A percentile compares a stretch with the other conserved stretches of the same genome.
Evolutionary conservation across 2,329 filamentous ascomycete species (phyloP).

Genomic region (Hymenoscyphus scutula): DNA sequence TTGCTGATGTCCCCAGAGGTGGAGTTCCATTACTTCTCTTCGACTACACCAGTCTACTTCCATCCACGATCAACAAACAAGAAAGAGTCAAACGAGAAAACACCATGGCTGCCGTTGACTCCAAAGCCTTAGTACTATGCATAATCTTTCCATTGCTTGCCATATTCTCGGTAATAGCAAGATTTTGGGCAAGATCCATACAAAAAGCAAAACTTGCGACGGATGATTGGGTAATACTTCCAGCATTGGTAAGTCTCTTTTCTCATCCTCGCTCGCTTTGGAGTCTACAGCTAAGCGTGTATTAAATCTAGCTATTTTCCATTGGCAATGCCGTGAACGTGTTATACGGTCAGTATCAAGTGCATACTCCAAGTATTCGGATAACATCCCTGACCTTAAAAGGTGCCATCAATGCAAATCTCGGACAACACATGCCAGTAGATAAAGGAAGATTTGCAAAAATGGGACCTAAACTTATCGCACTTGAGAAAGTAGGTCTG

Average conservation of each 20-base stretch:
- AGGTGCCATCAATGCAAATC: conserved; percentile 1
- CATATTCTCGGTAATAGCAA: neutral
- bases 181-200: neutral
- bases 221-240: conserved; percentile 3
- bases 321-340: neutral
- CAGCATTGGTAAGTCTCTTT: neutral
- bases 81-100: neutral
- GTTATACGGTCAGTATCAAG: neutral
- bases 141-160: neutral
- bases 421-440: neutral
- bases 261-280: neutral
- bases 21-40: no score
- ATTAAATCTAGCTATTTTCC: neutral
- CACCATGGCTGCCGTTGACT: neutral
- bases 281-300: neutral
- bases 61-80: neutral
- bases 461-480: conserved; percentile 1
- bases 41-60: no score
- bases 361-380: neutral
- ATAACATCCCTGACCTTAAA: neutral
- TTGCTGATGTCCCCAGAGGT: no score
- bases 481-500: neutral
- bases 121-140: neutral
- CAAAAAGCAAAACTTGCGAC: conserved; percentile 5
- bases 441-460: neutral